Base-by-base conservation (phyloP, 257 asterid species). In the Fraxinus pennsylvanica region DNA sequence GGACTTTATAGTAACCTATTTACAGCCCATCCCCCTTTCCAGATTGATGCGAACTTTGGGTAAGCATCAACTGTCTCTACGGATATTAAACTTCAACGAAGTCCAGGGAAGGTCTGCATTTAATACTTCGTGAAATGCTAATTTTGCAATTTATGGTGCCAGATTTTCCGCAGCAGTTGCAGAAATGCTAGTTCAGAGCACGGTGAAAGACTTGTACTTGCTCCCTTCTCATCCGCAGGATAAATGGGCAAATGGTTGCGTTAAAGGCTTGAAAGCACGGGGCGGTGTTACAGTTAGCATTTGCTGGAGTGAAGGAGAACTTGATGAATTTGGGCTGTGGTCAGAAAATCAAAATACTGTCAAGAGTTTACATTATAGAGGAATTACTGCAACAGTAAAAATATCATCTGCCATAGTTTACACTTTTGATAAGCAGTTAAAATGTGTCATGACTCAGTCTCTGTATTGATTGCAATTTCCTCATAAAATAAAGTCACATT, bases 11-110 rank as follows among this genome's bases (percentile, higher is more conserved):
- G 87, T 61, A 90, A 93, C 82, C 88, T 91, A 68, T 91, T 93
- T 29, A 87, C 92, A 17, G 89, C 98, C 61, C 98, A 91, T 75
- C 96, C 98, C 39, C 96, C 94, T 81, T 93, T 93, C 86, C 97
- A 93, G 86, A 91, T 93, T 27, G 96, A 93, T 67, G 98, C 96
- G 38, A 93, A 91, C 78, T 91, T 91, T 29, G 98, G 98, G 97
- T 89, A 84, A 81, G 85, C 50, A 35, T 63, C 67, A 54, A 17
- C 43, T 61, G 14, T 21, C 41, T 29, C 65, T 21, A 19, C 1
- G 27, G 65, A 54, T 5, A 54, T 54, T 54, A 38, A 38, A 38
- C 43, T 38, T 38, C 43, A 7, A 38, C 43, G 43, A 38, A 38
- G 43, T 7, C 43, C 43, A 38, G 15, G 50, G 4, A 43, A 4